Evolutionary conservation across 306 rosid species (phyloP).

Genomic region (Sicyos baderoa): DNA sequence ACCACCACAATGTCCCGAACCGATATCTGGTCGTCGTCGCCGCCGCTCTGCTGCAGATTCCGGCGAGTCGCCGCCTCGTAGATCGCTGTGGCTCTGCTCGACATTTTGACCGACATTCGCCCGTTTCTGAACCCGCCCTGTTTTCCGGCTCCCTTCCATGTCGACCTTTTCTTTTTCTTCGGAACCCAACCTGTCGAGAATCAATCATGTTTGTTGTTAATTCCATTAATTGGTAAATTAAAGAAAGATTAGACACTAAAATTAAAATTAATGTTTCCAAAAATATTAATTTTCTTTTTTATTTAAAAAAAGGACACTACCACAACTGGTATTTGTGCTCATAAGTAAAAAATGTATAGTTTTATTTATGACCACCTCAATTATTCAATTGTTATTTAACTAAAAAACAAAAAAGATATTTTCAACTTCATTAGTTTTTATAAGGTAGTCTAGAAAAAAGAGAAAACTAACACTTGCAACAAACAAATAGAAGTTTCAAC

Average conservation of each 20-base stretch:
- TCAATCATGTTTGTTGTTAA: not conserved
- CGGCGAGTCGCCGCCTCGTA: constrained; percentile 59
- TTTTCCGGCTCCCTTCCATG: constrained; percentile 25
- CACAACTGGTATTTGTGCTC: no score
- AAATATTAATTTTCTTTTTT: no score
- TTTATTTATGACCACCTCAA: no score
- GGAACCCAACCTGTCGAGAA: constrained; percentile 45
- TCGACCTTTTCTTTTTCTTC: constrained; percentile 18
- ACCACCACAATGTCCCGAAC: constrained; percentile 63
- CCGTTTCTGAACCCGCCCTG: constrained; percentile 49
- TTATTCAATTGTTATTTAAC: no score
- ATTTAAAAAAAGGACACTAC: no score
- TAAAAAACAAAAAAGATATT: not conserved
- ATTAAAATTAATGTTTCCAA: not conserved
- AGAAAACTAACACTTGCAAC: not conserved
- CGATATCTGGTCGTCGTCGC: constrained; percentile 25
- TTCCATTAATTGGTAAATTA: not conserved
- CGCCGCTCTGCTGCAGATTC: constrained; percentile 34
- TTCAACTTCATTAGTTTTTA: not conserved
- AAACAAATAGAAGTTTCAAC: no score
- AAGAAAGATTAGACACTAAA: not conserved
- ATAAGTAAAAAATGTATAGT: no score
- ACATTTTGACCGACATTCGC: constrained; percentile 63
- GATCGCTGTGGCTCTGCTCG: constrained; percentile 35
- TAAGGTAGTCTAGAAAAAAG: not conserved